Conservation (phyloP, 495 filamentous ascomycete genomes). For the Tuber umbilicatum region DNA sequence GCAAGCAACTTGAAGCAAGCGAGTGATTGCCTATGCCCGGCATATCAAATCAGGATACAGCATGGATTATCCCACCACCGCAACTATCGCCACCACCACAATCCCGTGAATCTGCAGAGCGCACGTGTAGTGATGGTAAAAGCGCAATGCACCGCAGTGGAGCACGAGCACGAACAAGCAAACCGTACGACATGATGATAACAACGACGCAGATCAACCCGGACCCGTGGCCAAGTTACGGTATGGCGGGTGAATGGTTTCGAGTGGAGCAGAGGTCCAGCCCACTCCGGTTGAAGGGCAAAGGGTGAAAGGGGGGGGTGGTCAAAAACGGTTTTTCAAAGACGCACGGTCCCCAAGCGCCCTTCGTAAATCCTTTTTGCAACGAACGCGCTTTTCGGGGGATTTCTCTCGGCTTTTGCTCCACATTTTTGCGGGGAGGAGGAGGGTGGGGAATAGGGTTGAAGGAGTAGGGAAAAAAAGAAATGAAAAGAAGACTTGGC, state of each 20-base stretch:
- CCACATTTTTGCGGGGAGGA: not conserved
- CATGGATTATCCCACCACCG: not conserved
- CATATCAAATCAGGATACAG: not conserved
- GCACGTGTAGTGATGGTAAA: not conserved
- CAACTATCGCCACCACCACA: not conserved
- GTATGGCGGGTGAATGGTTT: not conserved
- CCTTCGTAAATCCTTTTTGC: not conserved
- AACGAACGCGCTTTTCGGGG: not conserved
- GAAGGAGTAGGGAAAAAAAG: not conserved
- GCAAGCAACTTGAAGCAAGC: too few species aligned
- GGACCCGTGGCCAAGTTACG: not conserved
- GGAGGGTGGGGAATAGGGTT: not conserved
- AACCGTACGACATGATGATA: not conserved
- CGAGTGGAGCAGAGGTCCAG: not conserved
- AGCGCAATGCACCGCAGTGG: not conserved
- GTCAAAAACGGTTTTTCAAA: not conserved
- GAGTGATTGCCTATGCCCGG: not conserved
- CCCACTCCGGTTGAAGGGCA: not conserved
- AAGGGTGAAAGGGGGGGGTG: not conserved
- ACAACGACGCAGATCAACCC: not conserved
- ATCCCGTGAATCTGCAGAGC: not conserved
- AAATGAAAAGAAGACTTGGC: too few species aligned
- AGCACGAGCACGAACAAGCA: not conserved
- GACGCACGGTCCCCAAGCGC: conserved; percentile 1
- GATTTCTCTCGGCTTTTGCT: not conserved